Conservation (phyloP, 192 early-diverging fungal species). For the Backusella sp. region DNA sequence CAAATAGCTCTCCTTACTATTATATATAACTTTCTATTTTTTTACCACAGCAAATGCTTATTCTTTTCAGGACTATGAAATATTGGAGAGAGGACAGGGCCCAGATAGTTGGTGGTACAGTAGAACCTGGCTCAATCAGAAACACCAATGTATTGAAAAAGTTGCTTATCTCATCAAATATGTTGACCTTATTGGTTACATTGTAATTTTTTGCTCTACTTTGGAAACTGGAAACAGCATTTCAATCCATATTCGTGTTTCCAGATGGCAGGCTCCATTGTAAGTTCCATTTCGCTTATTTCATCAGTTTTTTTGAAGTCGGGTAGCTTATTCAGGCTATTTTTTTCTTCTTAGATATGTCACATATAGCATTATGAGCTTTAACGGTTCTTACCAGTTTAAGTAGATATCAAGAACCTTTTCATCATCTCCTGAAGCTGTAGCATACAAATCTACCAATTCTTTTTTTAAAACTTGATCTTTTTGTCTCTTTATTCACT, state of each 20-base stretch:
- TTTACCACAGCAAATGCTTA: not conserved
- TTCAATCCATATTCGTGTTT: too few species aligned
- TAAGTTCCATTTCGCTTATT: slow-evolving; percentile 6
- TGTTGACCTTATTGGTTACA: too few species aligned
- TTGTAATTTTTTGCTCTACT: too few species aligned
- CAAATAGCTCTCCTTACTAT: not conserved
- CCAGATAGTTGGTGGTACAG: not conserved
- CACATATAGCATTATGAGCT: slow-evolving; percentile 1
- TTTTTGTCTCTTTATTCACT: too few species aligned
- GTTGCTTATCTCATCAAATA: too few species aligned
- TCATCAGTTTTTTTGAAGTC: not conserved
- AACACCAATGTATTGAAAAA: too few species aligned
- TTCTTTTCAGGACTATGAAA: not conserved
- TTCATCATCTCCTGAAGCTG: too few species aligned
- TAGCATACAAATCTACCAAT: too few species aligned
- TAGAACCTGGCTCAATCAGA: too few species aligned
- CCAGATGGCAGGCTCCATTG: too few species aligned
- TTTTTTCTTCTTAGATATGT: not conserved
- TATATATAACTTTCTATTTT: not conserved
- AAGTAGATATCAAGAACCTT: not conserved
- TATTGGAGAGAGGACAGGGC: not conserved
- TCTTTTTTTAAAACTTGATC: too few species aligned
- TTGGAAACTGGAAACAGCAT: too few species aligned
- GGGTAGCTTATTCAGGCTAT: not conserved
- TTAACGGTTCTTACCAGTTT: not conserved